Evolutionary conservation across 805 yeast species (phyloP), one percentile per base, ranked within the genome.

Genomic region (Metschnikowia reukaufii): DNA sequence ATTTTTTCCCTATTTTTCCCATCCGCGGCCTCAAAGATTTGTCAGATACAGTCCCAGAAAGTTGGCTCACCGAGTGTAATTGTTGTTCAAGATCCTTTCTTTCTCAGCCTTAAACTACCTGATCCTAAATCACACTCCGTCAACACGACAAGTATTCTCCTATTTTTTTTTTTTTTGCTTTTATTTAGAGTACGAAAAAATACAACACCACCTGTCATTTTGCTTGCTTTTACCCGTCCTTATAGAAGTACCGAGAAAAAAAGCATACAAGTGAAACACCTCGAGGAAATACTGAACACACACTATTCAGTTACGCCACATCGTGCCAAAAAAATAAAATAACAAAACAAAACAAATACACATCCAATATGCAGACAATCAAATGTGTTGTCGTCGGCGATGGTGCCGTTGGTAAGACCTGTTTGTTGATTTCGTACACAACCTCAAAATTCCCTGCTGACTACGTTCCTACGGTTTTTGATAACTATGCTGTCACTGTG

Each of bases 341-440:
- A n/a, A n/a, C n/a, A n/a, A n/a, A n/a, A n/a, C n/a, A n/a, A n/a
- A 21, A 18, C 19, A 19, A 36, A 42, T 37, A 37, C 41, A 15
- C 17, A 18, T 25, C n/a, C 19, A 31, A 21, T 37, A 77, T 78
- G 81, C 79, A 76, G 64, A 76, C 84, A 49, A 78, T 87, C 68
- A 92, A 92, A 73, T 94, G 98, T 78, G 98, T 94, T 56, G 97
- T 92, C 56, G 98, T 94, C 47, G 99, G 99, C 56, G 99, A 94
- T 73, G 99, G 99, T 88, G 98, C 98, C 59, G 98, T 94, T 54
- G 99, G 99, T 60, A 92, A 90, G 50, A 92, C 98, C 16, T 92
- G 98, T 74, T 81, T 94, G 54, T 79, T 94, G 58, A 92, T 92
- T 63, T 91, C 97, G 54, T 92, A 92, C 72, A 92, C 98, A 44